These are phyloP conservation scores for Cladosporium sp. DNA, from an alignment of 2,329 filamentous ascomycete species.

Conservation along the genomic window DNA sequence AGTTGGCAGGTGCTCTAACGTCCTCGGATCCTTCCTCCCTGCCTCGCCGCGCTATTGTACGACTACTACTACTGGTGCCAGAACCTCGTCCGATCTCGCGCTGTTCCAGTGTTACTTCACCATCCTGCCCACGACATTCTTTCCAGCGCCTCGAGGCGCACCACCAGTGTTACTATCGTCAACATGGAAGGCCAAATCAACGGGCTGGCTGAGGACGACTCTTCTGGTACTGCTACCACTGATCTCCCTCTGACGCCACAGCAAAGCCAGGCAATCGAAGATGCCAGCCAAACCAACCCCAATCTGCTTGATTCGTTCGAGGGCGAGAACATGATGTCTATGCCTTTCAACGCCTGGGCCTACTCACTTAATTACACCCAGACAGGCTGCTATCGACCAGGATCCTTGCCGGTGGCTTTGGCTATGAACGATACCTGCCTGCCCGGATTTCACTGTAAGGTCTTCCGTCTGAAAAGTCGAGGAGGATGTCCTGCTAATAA, in stretches of 20 bases:
- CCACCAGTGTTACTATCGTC: background rate
- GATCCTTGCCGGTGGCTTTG: constrained; percentile 26
- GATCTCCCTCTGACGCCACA: constrained; percentile 1
- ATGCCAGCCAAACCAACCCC: background rate
- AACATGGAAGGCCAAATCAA: background rate
- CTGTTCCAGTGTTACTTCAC: background rate
- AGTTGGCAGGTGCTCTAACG: constrained; percentile 1
- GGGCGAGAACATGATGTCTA: constrained; percentile 20
- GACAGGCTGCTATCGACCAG: constrained; percentile 22
- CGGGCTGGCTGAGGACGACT: background rate
- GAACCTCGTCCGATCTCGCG: background rate
- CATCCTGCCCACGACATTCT: constrained; percentile 6
- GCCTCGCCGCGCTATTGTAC: background rate
- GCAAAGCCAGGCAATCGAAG: constrained; percentile 8
- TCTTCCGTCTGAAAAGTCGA: background rate
- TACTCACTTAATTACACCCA: constrained; percentile 19
- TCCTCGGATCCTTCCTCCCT: background rate
- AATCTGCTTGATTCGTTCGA: constrained; percentile 6
- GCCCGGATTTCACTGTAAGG: constrained; percentile 25
- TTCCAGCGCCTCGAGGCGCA: background rate
- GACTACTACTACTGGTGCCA: background rate
- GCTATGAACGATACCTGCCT: constrained; percentile 27
- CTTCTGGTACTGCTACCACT: background rate
- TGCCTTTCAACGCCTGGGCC: constrained; percentile 20
- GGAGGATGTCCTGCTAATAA: background rate